Evolutionary conservation across 1,284 basidiomycete species (phyloP), one percentile per base, ranked within the genome.

Genomic region (Pisolithus thermaeus): DNA sequence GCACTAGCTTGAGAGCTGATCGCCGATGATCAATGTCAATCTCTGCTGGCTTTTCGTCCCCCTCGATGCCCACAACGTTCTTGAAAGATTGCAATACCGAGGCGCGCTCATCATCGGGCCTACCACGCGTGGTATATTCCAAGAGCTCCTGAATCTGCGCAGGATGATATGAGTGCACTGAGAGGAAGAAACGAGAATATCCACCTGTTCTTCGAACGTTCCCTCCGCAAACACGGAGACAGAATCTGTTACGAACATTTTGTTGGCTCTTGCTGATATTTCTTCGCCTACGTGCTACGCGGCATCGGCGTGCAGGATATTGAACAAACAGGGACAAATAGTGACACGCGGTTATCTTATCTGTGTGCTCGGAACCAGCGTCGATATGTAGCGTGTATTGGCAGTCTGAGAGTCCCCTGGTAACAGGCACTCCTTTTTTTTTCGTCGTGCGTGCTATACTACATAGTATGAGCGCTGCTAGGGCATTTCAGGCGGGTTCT

Each of bases 181-280:
- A 23, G 8, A 46, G 45, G 40, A 28, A 46, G 38, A 30, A 45
- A 49, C 61, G 32, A 12, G 7, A 28, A 7, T 27, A 22, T 18
- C 22, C 43, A 90, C 90, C 81, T 92, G 89, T 69, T 92, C 89
- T 65, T 86, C 81, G 63, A 91, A 93, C 1, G 92, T 90, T 53
- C 92, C 88, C 70, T 94, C 92, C 23, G 88, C 83, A 63, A 91
- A 92, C 60, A 94, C 83, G 52, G 90, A 84, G 52, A 94, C 77
- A 47, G 87, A 87, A 74, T 93, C 91, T 47, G 62, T 49, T 36
- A 43, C 39, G 7, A 62, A 52, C 64, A 63, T 66, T 45, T 58
- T 46, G 32, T 36, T 16, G 30, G 18, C 44, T 42, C 20, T 49
- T 43, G 16, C 23, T 45, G 46, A 48, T 54, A 52, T 58, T 52